Evolutionary conservation across 345 rosid species (phyloP), one percentile per base, ranked within the genome.

Genomic region (Geranium brycei): DNA sequence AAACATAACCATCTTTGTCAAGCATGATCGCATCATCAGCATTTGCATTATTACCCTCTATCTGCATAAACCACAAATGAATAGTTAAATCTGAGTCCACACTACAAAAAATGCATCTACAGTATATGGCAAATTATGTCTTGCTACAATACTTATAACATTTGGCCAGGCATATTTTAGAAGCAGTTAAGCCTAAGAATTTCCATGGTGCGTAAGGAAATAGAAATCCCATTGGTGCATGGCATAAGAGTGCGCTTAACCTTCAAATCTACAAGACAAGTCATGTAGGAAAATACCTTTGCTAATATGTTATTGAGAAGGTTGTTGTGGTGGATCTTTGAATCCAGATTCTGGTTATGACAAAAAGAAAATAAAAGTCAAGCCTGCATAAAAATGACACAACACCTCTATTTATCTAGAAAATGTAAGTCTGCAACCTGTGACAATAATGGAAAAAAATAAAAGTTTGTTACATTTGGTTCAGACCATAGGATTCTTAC

Each of bases 271-370:
- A 30, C 35, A 17, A 61, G 17, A 63, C 40, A 35, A 59, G 15
- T 56, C 32, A n/a, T 40, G 57, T 40, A 35, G 63, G 59, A 66
- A 35, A 41, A 11, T 86, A 91, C 97, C 97, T 91, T 91, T 4
- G 97, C 92, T 41, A 91, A 80, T 66, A 91, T 88, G 79, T 88
- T 91, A 67, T 91, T 91, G 70, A 91, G 86, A 69, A 91, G 96
- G 71, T 91, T 91, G 78, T 91, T 91, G 80, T 86, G 97, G 74
- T 85, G 96, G 72, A 91, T 88, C 85, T 91, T 91, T 28, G 95
- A 91, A 81, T 91, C 97, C 91, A 91, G 76, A 70, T 81, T 86
- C 97, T 91, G 85, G 58, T 16, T 1, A 13, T 1, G 18, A 38
- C 8, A 31, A 17, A 51, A 58, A 31, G 16, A 41, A 15, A 16